These are phyloP conservation scores for Xylariaceae sp. DNA, from an alignment of 2,329 filamentous ascomycete genomes.

Conservation along the genomic window DNA sequence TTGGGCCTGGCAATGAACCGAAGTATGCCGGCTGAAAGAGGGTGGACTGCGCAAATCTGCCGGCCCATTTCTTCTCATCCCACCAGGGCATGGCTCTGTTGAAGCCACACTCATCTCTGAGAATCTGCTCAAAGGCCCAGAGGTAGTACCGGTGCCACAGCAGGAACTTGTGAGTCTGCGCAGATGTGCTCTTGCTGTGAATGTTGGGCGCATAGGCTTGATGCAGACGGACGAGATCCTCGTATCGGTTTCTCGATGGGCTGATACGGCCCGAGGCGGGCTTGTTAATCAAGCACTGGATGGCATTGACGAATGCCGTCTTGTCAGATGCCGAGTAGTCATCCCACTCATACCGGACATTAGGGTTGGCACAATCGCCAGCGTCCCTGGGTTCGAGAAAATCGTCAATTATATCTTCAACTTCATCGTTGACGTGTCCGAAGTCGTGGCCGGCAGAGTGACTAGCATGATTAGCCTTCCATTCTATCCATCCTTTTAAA, in stretches of 20 bases:
- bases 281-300: slow-evolving; percentile 28
- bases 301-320: slow-evolving; percentile 25
- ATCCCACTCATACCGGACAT: slow-evolving; percentile 31
- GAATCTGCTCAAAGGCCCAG: slow-evolving; percentile 28
- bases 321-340: slow-evolving; percentile 28
- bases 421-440: not conserved
- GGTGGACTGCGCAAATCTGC: slow-evolving; percentile 25
- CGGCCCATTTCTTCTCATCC: slow-evolving; percentile 34
- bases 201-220: slow-evolving; percentile 30
- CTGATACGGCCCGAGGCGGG: slow-evolving; percentile 25
- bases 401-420: slow-evolving; percentile 4
- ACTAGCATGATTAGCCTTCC: not conserved
- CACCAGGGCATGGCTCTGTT: slow-evolving; percentile 31
- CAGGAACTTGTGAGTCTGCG: slow-evolving; percentile 31
- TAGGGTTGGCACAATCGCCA: slow-evolving; percentile 27
- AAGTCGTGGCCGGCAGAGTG: not conserved
- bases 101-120: slow-evolving; percentile 32
- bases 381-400: slow-evolving; percentile 1
- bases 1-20: slow-evolving; percentile 24
- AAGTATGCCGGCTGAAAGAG: slow-evolving; percentile 30
- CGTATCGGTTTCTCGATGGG: slow-evolving; percentile 29
- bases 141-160: slow-evolving; percentile 33
- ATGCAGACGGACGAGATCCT: slow-evolving; percentile 31
- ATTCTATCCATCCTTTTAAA: slow-evolving; percentile 7
- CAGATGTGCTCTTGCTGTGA: slow-evolving; percentile 28